Percentiles rank a stretch among this genome's conserved stretches.
Conservation (phyloP, 352 stramenopile species). For the Phytophthora agathidicida region DNA sequence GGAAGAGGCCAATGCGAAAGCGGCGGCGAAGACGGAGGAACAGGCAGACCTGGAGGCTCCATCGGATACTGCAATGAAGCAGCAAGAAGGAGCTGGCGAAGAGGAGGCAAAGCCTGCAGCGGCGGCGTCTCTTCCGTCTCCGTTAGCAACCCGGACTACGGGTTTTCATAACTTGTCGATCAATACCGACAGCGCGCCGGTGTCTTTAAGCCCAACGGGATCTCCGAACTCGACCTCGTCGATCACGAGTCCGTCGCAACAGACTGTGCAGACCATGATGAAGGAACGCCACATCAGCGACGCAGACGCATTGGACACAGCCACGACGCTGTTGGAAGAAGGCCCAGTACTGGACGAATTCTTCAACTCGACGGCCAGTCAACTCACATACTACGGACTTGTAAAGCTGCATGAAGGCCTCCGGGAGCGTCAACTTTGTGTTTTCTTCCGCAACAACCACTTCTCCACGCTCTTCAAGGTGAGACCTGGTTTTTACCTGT, state of each 20-base stretch:
- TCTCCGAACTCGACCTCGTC: slow-evolving; percentile 27
- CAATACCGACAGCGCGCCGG: slow-evolving; percentile 33
- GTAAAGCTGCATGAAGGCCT: slow-evolving; percentile 93
- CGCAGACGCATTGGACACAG: slow-evolving; percentile 61
- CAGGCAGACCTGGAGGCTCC: not conserved
- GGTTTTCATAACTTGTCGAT: slow-evolving; percentile 50
- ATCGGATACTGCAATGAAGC: not conserved
- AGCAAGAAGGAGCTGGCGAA: slow-evolving; percentile 18
- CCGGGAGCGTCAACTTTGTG: slow-evolving; percentile 89
- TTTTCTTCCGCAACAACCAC: slow-evolving; percentile 99
- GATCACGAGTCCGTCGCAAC: slow-evolving; percentile 57
- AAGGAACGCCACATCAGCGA: slow-evolving; percentile 81
- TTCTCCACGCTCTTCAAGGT: slow-evolving; percentile 97
- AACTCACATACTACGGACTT: slow-evolving; percentile 96
- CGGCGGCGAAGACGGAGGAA: slow-evolving; percentile 14
- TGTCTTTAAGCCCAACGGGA: not conserved
- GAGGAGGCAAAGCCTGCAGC: slow-evolving; percentile 18
- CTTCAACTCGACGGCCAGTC: slow-evolving; percentile 88
- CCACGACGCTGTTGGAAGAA: slow-evolving; percentile 72
- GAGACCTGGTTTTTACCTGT: too few species aligned
- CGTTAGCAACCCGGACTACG: slow-evolving; percentile 10
- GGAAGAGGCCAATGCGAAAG: slow-evolving; percentile 38
- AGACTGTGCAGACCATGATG: slow-evolving; percentile 78
- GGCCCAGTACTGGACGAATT: slow-evolving; percentile 90
- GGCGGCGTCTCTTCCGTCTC: slow-evolving; percentile 10